Conservation (phyloP, 345 rosid species). For the Dimocarpus longan region DNA sequence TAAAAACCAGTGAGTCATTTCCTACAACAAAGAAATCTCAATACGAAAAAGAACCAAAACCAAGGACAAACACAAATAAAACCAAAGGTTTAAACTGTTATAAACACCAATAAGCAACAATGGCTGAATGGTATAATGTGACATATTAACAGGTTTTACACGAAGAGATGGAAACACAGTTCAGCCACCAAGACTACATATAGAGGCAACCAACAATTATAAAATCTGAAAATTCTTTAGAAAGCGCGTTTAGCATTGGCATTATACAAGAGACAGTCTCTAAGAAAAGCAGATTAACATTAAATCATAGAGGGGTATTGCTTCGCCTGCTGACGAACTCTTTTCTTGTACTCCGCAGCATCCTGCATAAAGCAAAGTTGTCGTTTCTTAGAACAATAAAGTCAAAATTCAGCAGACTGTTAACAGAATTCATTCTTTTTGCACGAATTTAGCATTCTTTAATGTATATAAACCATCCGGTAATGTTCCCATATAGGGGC, state of each 20-base stretch:
- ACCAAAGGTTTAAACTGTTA: constrained; percentile 5
- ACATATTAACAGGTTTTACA: constrained; percentile 20
- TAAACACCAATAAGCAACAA: constrained; percentile 18
- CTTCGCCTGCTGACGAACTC: constrained; percentile 88
- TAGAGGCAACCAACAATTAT: constrained; percentile 24
- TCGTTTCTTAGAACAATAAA: not conserved
- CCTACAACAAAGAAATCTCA: no score
- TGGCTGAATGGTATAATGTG: constrained; percentile 17
- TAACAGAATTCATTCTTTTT: no score
- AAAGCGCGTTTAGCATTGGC: constrained; percentile 26
- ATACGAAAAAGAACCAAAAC: not conserved
- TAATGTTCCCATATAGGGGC: no score
- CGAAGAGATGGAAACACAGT: constrained; percentile 1
- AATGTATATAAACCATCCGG: no score
- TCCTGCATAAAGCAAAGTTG: constrained; percentile 50
- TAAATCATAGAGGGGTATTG: constrained; percentile 74
- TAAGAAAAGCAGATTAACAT: constrained; percentile 2
- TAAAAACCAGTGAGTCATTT: no score
- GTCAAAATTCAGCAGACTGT: not conserved
- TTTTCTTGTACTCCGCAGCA: constrained; percentile 75
- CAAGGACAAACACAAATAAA: not conserved
- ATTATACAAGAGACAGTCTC: constrained; percentile 29
- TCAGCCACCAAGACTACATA: constrained; percentile 26
- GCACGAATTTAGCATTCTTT: no score
- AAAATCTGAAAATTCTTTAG: constrained; percentile 24